Base-by-base conservation (phyloP, 192 early-diverging fungal species). In the Entomortierella parvispora region DNA sequence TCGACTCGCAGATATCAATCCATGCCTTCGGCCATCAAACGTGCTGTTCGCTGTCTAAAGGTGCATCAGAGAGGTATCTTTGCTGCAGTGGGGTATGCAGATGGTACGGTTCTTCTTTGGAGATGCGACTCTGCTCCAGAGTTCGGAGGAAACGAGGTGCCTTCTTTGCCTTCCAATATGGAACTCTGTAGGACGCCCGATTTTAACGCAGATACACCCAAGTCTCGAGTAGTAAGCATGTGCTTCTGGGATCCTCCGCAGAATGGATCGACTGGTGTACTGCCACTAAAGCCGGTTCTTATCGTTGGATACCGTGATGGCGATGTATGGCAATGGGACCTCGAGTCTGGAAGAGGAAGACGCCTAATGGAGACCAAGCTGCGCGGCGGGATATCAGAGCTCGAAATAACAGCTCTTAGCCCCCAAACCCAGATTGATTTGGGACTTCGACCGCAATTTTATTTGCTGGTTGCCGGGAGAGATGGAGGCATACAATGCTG, bases 401-500 rank as follows among this genome's bases (percentile, higher is more conserved):
- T 77, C 22, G 23, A 14, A 0, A 14, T 77, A 4, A 22, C 62
- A 3, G 65, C 62, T 9, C 51, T 68, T 15, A 55, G 63, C 9
- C 9, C n/a, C 1, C 61, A 59, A 14, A 63, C 59, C 0, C 43
- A 52, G 43, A 32, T 48, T 29, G 71, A 66, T 5, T 50, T 67
- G 20, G 65, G 71, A 0, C 28, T 76, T 23, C 25, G 22, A 4
- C 46, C 29, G 8, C 59, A 29, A 28, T 56, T 52, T 1, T 68
- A 77, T 46, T 26, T 77, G 6, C 23, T 77, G 15, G 60, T 25
- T 18, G 74, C 65, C 18, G 74, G 74, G 4, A 68, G 53, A 31
- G 74, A 77, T 50, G 74, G 74, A 3, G 47, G 59, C 20, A 44
- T 77, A 17, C 74, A 77, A 23, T 77, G 74, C 33, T 77, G 74